Evolutionary conservation across 225 moss, liverwort and hornwort genomes (phyloP), one percentile per base, ranked within the genome.

Genomic region (Physcomitrellopsis africana): DNA sequence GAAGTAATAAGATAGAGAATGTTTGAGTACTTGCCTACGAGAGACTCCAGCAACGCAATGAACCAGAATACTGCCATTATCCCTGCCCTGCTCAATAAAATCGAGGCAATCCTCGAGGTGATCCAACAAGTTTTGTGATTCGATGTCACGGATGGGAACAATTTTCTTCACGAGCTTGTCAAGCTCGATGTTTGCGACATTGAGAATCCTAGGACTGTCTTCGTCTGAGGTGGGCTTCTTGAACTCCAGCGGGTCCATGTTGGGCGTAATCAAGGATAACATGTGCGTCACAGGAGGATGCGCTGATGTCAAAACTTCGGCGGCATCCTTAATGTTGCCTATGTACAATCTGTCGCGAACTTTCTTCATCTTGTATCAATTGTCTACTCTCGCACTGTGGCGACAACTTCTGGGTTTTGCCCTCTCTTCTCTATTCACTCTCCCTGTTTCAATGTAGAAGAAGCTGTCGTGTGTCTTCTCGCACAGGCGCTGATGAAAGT

Each of bases 41-140:
- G 99, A 99, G 57, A 99, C 85, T 8, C 99, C 99, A 16, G 99
- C 99, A 44, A 99, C 75, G 65, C 99, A 99, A 76, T 99, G 95
- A 19, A 99, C 99, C 42, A 99, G 89, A 61, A 99, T 93, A 59
- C 81, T 69, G 73, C 99, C 99, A 76, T 63, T 15, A 62, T 81
- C 87, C 59, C 89, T 75, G 45, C 93, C 99, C 67, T 77, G 71
- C 44, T 89, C 93, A 32, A 99, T 92, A 47, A 95, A 99, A 17
- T 77, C 87, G 60, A 99, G 80, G 75, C 93, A 99, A 1, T 65
- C 86, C 77, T 99, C 99, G 26, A 99, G 76, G 78, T 93, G 86
- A 73, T 94, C 99, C 76, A 99, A 48, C 89, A 99, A 72, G 51
- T 95, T 99, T 81, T 99, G 93, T 0, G 95, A 92, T 52, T 95